Evolutionary conservation across 2,329 filamentous ascomycete genomes (phyloP).

Genomic region (Paraconiothyrium sp.): DNA sequence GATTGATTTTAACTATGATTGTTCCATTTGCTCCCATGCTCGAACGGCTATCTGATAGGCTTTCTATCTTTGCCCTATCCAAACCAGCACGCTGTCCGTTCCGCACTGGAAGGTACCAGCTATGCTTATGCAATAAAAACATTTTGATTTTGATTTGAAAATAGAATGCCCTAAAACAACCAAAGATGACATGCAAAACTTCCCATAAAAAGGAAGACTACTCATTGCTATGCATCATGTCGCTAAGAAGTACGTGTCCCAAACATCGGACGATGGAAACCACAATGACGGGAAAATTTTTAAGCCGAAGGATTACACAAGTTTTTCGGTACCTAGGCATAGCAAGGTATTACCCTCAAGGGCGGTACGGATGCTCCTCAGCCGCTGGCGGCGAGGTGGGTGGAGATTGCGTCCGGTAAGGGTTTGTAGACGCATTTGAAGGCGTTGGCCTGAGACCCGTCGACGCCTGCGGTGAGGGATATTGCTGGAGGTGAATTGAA

Average conservation of each 20-base stretch:
- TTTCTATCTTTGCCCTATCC: not conserved
- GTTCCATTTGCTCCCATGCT: not conserved
- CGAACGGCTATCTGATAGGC: not conserved
- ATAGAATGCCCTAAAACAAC: not conserved
- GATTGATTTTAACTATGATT: not conserved
- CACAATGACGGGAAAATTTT: not conserved
- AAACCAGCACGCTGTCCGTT: not conserved
- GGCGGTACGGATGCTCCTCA: constrained; percentile 18
- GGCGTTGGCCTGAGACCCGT: constrained; percentile 10
- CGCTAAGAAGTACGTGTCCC: constrained; percentile 11
- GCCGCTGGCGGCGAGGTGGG: constrained; percentile 2
- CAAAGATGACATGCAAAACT: not conserved
- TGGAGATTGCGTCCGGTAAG: constrained; percentile 22
- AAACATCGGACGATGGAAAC: not conserved
- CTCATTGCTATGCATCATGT: constrained; percentile 19
- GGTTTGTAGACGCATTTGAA: constrained; percentile 25
- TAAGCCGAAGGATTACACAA: not conserved
- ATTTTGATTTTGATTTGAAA: not conserved
- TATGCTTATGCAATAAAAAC: not conserved
- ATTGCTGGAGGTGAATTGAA: constrained; percentile 8
- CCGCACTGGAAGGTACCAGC: constrained; percentile 1
- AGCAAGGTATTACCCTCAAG: not conserved
- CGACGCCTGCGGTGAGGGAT: constrained; percentile 7
- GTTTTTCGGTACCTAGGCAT: not conserved
- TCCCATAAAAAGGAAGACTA: constrained; percentile 14